Evolutionary conservation across 805 yeast species (phyloP), one percentile per base, ranked within the genome.

Genomic region (Barnettozyma sucrosica): DNA sequence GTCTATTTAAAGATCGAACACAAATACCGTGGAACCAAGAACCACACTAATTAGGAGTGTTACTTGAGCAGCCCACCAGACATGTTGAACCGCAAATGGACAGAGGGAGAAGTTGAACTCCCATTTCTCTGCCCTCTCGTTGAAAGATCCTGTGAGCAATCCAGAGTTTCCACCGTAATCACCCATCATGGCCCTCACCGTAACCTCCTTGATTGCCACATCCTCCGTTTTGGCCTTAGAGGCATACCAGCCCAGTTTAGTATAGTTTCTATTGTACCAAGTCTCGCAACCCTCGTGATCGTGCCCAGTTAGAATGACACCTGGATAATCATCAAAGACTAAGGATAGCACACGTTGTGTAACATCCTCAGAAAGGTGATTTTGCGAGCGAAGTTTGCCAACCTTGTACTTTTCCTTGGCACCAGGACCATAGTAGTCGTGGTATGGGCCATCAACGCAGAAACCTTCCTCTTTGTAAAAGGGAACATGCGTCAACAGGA

Each of bases 151-250:
- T 1, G 89, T 83, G 54, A 93, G 66, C 11, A 93, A 66, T 0
- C 98, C 99, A 2, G 89, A 77, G 57, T 85, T 86, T 3, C 99
- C 99, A 49, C 83, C 85, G 58, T 72, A 93, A 60, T 93, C 97
- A 16, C 99, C 99, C 98, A 93, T 93, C 81, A 92, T 85, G 16
- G 97, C 80, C 48, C 90, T 72, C 20, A 93, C 97, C 0, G 95
- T 92, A 48, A 86, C 70, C 65, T 92, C 98, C 48, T 80, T 72
- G 13, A 89, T 67, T 16, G 73, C 68, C n/a, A 62, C 58, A 18
- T 58, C 64, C 30, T 59, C 54, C 1, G 54, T 55, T 36, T 63
- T 61, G 4, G 62, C 58, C 52, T 77, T 80, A 0, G 77, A 63
- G 0, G 89, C 85, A 6, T 64, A 71, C 95, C 95, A 85, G 16